Evolutionary conservation across 2,329 filamentous ascomycete genomes (phyloP).

Genomic region (Chaetomium globosum): DNA sequence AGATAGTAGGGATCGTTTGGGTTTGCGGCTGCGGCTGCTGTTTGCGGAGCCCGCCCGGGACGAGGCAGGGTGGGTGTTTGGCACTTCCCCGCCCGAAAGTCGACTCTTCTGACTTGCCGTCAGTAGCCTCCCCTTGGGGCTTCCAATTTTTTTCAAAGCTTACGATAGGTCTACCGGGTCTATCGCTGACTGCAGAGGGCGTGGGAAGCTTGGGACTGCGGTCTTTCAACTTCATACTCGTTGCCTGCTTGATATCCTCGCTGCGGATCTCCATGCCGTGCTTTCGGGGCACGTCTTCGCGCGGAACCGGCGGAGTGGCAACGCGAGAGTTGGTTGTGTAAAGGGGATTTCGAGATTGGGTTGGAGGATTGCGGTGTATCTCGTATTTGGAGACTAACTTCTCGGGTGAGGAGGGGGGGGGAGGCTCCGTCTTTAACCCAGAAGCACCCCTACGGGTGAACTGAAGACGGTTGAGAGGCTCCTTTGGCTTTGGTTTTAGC

Average conservation of each 20-base stretch:
- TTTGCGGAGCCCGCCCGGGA: constrained; percentile 34
- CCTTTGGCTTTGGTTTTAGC: constrained; percentile 63
- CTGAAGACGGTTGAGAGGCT: constrained; percentile 65
- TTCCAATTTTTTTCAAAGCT: constrained; percentile 90
- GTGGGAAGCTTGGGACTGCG: constrained; percentile 84
- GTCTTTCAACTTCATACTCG: constrained; percentile 84
- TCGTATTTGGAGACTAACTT: constrained; percentile 55
- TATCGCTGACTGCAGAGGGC: constrained; percentile 88
- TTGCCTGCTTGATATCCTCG: constrained; percentile 87
- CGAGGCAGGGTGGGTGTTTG: constrained; percentile 34
- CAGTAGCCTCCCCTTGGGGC: constrained; percentile 69
- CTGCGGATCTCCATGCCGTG: constrained; percentile 81
- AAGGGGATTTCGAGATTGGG: constrained; percentile 76
- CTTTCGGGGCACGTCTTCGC: constrained; percentile 61
- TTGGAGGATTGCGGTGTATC: constrained; percentile 81
- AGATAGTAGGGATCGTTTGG: constrained; percentile 55
- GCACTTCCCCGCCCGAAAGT: constrained; percentile 39
- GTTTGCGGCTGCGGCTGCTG: constrained; percentile 39
- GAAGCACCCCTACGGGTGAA: constrained; percentile 52
- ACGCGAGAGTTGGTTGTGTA: constrained; percentile 70
- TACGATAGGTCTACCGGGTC: constrained; percentile 88
- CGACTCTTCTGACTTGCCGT: constrained; percentile 63
- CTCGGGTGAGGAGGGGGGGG: constrained; percentile 46
- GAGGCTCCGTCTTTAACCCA: constrained; percentile 40
- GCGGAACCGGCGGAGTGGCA: constrained; percentile 40